phyloP scores from a whole-genome alignment of 1,284 basidiomycete genomes.

The Cutaneotrichosporon sp. region DNA sequence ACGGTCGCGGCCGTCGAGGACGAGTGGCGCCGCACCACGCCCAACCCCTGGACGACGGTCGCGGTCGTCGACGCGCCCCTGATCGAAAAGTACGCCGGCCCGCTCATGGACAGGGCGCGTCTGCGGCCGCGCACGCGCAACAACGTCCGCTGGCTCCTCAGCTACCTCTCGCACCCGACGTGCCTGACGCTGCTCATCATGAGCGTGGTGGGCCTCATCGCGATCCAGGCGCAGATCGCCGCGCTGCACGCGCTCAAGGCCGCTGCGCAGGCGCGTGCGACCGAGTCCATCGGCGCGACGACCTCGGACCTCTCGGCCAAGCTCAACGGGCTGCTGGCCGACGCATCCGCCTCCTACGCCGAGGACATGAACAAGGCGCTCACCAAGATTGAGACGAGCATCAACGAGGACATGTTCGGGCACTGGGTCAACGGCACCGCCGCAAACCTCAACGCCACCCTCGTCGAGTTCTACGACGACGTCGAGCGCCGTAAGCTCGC shows the following conservation, averaged over 20 bases:
- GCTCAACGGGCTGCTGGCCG: constrained; percentile 76
- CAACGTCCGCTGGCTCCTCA: constrained; percentile 57
- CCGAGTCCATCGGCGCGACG: constrained; percentile 65
- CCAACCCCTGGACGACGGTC: constrained; percentile 44
- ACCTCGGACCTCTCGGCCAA: constrained; percentile 66
- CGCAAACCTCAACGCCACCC: constrained; percentile 69
- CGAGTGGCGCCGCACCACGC: constrained; percentile 28
- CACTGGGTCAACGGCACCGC: constrained; percentile 90
- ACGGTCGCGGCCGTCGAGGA: constrained; percentile 42
- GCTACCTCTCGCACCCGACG: constrained; percentile 87
- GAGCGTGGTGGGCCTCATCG: constrained; percentile 83
- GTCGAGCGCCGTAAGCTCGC: constrained; percentile 46
- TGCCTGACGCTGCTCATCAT: constrained; percentile 86
- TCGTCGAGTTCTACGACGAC: constrained; percentile 57
- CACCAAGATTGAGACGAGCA: constrained; percentile 65
- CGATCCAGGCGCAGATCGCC: constrained; percentile 80
- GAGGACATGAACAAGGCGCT: constrained; percentile 71
- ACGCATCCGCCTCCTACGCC: constrained; percentile 76
- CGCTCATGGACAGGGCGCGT: constrained; percentile 30
- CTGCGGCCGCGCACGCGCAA: constrained; percentile 30
- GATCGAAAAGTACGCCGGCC: constrained; percentile 41
- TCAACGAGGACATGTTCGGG: constrained; percentile 85
- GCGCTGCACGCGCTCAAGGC: constrained; percentile 70
- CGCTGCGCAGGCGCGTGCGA: constrained; percentile 64
- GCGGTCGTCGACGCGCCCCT: constrained; percentile 51